phyloP scores from a whole-genome alignment of 768 basidiomycete species.

The Lentinula sp. region DNA sequence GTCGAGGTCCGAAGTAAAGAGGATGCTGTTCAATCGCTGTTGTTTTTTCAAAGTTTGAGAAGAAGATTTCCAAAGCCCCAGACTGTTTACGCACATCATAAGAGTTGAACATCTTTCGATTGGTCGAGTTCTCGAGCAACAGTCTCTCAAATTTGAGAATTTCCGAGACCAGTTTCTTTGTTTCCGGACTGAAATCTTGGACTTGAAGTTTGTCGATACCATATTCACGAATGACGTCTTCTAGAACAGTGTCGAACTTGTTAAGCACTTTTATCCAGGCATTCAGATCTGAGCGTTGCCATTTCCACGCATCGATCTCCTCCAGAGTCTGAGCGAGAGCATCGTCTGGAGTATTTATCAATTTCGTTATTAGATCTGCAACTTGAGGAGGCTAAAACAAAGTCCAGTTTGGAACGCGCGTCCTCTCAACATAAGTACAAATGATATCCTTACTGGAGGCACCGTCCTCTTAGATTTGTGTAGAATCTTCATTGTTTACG shows the following conservation, averaged over 20 bases:
- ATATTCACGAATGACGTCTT: conserved; percentile 77
- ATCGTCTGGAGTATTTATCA: conserved; percentile 61
- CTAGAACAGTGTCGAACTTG: conserved; percentile 88
- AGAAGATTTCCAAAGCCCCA: conserved; percentile 7
- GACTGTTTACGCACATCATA: conserved; percentile 77
- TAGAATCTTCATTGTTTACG: conserved; percentile 81
- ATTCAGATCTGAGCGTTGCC: conserved; percentile 95
- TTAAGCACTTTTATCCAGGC: conserved; percentile 96
- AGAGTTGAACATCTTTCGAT: conserved; percentile 91
- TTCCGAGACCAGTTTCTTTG: conserved; percentile 70
- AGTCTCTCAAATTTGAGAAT: conserved; percentile 87
- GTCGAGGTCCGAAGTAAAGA: conserved; percentile 86
- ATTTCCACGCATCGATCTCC: conserved; percentile 79
- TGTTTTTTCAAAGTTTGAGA: conserved; percentile 4
- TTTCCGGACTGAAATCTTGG: conserved; percentile 66
- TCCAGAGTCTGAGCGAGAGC: conserved; percentile 65
- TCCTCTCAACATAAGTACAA: conserved; percentile 8
- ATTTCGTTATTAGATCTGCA: conserved; percentile 68
- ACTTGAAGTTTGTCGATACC: conserved; percentile 81
- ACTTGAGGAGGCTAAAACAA: conserved; percentile 67
- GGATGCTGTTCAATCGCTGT: conserved; percentile 84
- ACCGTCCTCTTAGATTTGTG: conserved; percentile 79
- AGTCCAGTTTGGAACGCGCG: conserved; percentile 12
- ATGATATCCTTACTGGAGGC: conserved; percentile 54
- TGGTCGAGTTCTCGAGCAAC: conserved; percentile 95